phyloP scores from a whole-genome alignment of 768 basidiomycete species.

The Suillus paluster region DNA sequence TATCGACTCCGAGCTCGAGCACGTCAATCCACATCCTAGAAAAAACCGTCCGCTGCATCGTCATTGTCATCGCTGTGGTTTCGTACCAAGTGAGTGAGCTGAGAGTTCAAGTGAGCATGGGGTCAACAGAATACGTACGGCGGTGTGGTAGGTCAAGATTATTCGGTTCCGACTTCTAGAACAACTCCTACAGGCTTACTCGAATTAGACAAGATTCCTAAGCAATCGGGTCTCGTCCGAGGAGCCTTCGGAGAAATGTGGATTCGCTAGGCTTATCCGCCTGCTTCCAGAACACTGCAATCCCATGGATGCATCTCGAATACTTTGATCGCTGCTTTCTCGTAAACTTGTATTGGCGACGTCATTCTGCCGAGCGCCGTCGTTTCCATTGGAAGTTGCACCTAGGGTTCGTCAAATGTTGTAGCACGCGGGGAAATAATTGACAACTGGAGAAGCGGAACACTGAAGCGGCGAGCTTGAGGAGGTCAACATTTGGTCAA shows the following conservation, averaged over 20 bases:
- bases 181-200: constrained; percentile 5
- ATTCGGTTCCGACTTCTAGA: constrained; percentile 4
- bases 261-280: not conserved
- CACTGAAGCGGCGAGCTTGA: not conserved
- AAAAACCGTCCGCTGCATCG: too few species aligned
- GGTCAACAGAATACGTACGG: not conserved
- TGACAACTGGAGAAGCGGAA: constrained; percentile 1
- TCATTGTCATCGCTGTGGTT: not conserved
- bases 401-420: not conserved
- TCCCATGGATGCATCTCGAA: constrained; percentile 5
- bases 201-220: constrained; percentile 2
- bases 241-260: not conserved
- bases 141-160: constrained; percentile 1
- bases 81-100: constrained; percentile 4
- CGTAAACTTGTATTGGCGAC: not conserved
- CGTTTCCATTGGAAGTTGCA: constrained; percentile 5
- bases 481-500: not conserved
- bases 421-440: not conserved
- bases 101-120: not conserved
- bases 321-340: not conserved
- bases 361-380: not conserved
- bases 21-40: not conserved
- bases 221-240: constrained; percentile 4
- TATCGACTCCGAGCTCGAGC: not conserved
- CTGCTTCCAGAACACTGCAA: constrained; percentile 1